A percentile compares a stretch with the other conserved stretches of the same genome.
Evolutionary conservation across 2,329 filamentous ascomycete genomes (phyloP).

Genomic region (Fusarium concolor): DNA sequence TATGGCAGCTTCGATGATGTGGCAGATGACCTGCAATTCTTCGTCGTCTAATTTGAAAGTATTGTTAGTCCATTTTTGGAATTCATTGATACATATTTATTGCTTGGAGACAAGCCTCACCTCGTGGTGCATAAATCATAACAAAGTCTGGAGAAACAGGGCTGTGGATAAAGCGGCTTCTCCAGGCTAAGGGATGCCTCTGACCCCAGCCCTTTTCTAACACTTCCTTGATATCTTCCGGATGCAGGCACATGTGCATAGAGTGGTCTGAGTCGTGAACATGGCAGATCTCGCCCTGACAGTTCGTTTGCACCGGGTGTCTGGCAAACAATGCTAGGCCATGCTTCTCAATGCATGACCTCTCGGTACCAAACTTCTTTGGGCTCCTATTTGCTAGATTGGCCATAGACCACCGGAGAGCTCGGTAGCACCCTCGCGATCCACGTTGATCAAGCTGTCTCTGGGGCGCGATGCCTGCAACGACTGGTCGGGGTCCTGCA

Average conservation of each 20-base stretch:
- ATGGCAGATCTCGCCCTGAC: slow-evolving; percentile 85
- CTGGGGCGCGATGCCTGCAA: slow-evolving; percentile 84
- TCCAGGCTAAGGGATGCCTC: slow-evolving; percentile 73
- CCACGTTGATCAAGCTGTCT: slow-evolving; percentile 79
- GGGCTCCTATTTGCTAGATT: slow-evolving; percentile 61
- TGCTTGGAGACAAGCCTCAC: slow-evolving; percentile 49
- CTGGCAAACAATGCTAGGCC: slow-evolving; percentile 79
- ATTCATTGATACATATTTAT: not conserved
- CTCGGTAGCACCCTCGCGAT: slow-evolving; percentile 63
- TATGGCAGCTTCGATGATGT: slow-evolving; percentile 78
- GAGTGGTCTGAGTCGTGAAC: slow-evolving; percentile 81
- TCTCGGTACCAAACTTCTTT: slow-evolving; percentile 68
- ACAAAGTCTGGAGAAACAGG: slow-evolving; percentile 81
- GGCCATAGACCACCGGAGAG: slow-evolving; percentile 65
- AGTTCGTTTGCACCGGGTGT: slow-evolving; percentile 74
- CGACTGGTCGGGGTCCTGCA: slow-evolving; percentile 70
- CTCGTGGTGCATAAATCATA: slow-evolving; percentile 83
- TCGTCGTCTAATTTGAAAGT: slow-evolving; percentile 59
- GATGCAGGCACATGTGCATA: slow-evolving; percentile 84
- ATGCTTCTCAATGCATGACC: slow-evolving; percentile 85
- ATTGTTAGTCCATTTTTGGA: not conserved
- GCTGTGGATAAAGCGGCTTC: slow-evolving; percentile 69
- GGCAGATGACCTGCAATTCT: slow-evolving; percentile 74
- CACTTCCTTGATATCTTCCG: slow-evolving; percentile 78
- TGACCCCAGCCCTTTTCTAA: slow-evolving; percentile 85